A percentile compares a stretch with the other conserved stretches of the same genome.
Evolutionary conservation across 208 protist species (phyloP).

Genomic region (Leishmania aethiopica): DNA sequence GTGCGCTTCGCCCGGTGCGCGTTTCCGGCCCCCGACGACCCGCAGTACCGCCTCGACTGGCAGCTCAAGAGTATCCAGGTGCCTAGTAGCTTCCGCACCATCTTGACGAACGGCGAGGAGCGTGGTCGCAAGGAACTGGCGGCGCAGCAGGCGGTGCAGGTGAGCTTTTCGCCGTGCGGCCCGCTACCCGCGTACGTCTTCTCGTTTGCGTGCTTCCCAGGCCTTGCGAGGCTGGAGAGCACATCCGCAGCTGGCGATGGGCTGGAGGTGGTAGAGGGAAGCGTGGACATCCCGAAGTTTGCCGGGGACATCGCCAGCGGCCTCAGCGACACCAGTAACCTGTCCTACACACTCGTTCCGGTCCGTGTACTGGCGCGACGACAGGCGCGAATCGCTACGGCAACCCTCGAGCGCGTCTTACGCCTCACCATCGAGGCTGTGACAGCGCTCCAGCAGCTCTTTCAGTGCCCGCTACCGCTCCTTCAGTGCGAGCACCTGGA

Average conservation of each 20-base stretch:
- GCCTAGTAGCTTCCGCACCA: slow-evolving; percentile 34
- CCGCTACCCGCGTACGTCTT: slow-evolving; percentile 79
- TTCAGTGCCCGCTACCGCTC: slow-evolving; percentile 62
- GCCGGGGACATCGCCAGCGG: background rate
- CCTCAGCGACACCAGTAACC: background rate
- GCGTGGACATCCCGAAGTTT: slow-evolving; percentile 1
- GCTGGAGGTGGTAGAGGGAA: slow-evolving; percentile 12
- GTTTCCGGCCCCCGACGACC: slow-evolving; percentile 84
- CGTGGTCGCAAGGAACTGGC: slow-evolving; percentile 25
- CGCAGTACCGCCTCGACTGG: slow-evolving; percentile 69
- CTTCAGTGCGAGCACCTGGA: slow-evolving; percentile 46
- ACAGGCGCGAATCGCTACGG: slow-evolving; percentile 16
- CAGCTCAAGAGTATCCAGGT: slow-evolving; percentile 57
- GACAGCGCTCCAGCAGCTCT: slow-evolving; percentile 59
- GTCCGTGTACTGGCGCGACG: slow-evolving; percentile 31
- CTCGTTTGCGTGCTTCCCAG: slow-evolving; percentile 52
- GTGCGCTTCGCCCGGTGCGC: slow-evolving; percentile 76
- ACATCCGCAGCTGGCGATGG: background rate
- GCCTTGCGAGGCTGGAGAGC: background rate
- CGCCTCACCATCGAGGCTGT: slow-evolving; percentile 41
- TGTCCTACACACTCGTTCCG: slow-evolving; percentile 4
- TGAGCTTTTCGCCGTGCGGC: slow-evolving; percentile 45
- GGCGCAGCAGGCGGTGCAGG: slow-evolving; percentile 31
- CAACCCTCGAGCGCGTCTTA: slow-evolving; percentile 37
- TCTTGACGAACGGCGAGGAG: slow-evolving; percentile 47